Conservation (phyloP, 164 flowering plant genomes). For the Liriodendron chinense region DNA sequence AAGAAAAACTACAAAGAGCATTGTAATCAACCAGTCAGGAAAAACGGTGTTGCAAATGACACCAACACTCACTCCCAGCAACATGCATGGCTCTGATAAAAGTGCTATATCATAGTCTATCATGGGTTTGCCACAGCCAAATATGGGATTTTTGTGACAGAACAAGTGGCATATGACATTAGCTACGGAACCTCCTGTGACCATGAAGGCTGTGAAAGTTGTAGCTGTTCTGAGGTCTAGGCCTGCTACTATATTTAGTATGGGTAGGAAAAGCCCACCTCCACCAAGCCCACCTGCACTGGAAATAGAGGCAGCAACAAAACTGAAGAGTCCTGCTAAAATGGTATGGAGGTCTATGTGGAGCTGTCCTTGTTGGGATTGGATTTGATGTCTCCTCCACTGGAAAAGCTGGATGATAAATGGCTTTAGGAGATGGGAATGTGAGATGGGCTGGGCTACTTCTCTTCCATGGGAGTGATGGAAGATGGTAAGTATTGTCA, state of each 20-base stretch:
- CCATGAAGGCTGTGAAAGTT: conserved; percentile 69
- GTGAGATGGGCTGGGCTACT: neutral
- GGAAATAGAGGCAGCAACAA: conserved; percentile 56
- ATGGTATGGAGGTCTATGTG: neutral
- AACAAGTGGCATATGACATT: conserved; percentile 42
- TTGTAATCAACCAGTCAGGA: conserved; percentile 68
- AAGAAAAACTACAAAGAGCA: conserved; percentile 50
- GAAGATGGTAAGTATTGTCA: neutral
- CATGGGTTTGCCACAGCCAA: conserved; percentile 31
- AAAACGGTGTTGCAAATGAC: conserved; percentile 59
- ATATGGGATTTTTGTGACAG: conserved; percentile 14
- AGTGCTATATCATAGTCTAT: conserved; percentile 65
- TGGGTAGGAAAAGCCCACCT: conserved; percentile 66
- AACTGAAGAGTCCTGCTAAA: conserved; percentile 42
- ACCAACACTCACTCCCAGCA: conserved; percentile 71
- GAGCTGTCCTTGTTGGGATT: neutral
- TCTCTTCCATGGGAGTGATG: neutral
- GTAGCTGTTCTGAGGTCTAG: conserved; percentile 65
- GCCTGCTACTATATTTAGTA: conserved; percentile 54
- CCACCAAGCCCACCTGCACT: conserved; percentile 85
- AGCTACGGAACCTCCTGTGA: conserved; percentile 65
- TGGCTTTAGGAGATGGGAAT: neutral
- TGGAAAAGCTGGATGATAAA: neutral
- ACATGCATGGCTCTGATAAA: conserved; percentile 61
- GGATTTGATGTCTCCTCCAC: neutral